These are phyloP conservation scores for Aspergillus tamarii DNA, from an alignment of 2,329 filamentous ascomycete genomes.

Conservation along the genomic window DNA sequence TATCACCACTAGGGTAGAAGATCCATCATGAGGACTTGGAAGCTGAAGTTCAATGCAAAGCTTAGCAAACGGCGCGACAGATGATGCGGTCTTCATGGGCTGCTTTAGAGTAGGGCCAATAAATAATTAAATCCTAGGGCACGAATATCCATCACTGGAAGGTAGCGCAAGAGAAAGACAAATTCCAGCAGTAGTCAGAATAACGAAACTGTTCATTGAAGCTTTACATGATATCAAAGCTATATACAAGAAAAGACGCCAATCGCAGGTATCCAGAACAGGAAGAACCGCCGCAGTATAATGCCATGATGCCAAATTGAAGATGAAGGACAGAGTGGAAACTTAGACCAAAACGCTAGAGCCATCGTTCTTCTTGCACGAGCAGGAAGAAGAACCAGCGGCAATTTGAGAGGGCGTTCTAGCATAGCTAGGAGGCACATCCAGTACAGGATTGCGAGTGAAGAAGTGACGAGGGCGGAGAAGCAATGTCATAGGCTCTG, in stretches of 20 bases:
- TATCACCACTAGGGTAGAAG: too few species aligned
- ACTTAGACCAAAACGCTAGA: constrained; percentile 42
- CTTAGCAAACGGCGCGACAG: too few species aligned
- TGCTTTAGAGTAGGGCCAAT: too few species aligned
- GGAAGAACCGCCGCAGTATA: neutral
- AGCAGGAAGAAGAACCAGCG: constrained; percentile 42
- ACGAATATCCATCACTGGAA: neutral
- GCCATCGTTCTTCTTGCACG: constrained; percentile 41
- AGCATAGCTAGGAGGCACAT: constrained; percentile 76
- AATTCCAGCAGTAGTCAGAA: neutral
- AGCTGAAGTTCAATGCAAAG: too few species aligned
- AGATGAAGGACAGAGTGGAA: neutral
- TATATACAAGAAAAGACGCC: neutral
- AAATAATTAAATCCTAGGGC: too few species aligned
- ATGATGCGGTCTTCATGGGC: too few species aligned
- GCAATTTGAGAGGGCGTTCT: constrained; percentile 71
- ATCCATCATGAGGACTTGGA: too few species aligned
- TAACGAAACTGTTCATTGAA: neutral
- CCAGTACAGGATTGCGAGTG: constrained; percentile 73
- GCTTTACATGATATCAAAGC: neutral
- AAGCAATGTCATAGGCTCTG: constrained; percentile 79
- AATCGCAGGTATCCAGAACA: neutral
- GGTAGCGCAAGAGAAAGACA: neutral
- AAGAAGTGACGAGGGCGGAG: constrained; percentile 84
- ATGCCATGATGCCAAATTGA: neutral